Evolutionary conservation across 768 basidiomycete species (phyloP), one percentile per base, ranked within the genome.

Genomic region (Cystofilobasidium capitatum): DNA sequence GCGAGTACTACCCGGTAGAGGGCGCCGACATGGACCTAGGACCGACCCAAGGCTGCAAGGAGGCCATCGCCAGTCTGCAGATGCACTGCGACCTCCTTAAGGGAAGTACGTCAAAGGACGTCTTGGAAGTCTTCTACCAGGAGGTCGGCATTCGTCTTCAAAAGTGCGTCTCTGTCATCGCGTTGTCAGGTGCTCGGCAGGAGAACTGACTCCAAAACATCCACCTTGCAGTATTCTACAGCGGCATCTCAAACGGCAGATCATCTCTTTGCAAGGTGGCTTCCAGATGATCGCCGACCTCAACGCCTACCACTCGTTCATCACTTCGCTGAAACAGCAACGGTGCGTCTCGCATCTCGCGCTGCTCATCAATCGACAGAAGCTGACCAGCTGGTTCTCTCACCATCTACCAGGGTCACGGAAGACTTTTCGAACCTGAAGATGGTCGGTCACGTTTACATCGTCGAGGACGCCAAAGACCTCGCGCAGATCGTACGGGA

Each of bases 201-300:
- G 20, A 20, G 36, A 3, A 20, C 26, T 35, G 29, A n/a, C 22
- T 20, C 8, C 44, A 16, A 47, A 37, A 22, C 22, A 12, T 55
- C 20, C 61, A 17, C 55, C 2, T 35, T 47, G 1, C 70, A 94
- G 93, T 22, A 93, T 98, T 73, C 76, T 98, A 37, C 92, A 97
- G 75, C 91, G 94, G 72, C 94, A 97, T 72, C 86, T 98, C 76
- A 98, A 99, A 75, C 83, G 92, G 1, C 92, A 97, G 75, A 99
- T 98, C 73, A 92, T 98, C 58, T 97, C 93, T 0, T 81, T 96
- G 40, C 84, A 80, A 64, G 96, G 96, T 20, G 94, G 94, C 0
- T 94, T 98, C 77, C 90, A 91, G 71, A 86, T 97, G 69, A 97
- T 99, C 70, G 88, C 93, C 1, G 96, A 99, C 76, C 79, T 99